Evolutionary conservation across 495 filamentous ascomycete species (phyloP).

Genomic region (Penicillium samsonianum): DNA sequence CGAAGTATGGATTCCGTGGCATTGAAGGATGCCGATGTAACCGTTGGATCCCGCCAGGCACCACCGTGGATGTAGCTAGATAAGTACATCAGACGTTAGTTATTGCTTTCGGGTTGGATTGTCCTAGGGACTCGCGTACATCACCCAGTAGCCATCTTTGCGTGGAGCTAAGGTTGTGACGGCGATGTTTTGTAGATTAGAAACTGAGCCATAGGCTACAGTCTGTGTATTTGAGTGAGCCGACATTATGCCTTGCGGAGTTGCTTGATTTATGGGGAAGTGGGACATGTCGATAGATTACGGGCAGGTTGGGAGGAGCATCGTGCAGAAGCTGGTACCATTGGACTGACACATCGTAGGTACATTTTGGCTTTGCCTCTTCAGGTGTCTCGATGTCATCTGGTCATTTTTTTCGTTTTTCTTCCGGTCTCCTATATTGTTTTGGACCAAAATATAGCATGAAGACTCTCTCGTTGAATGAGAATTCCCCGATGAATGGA

Average conservation of each 20-base stretch:
- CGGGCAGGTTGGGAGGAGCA: not conserved
- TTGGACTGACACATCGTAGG: not conserved
- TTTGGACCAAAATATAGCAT: not conserved
- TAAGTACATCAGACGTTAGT: not conserved
- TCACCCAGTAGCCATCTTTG: constrained; percentile 46
- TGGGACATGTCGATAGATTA: constrained; percentile 13
- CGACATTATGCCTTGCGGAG: constrained; percentile 14
- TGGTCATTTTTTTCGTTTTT: not conserved
- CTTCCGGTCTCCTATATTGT: not conserved
- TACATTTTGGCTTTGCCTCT: not conserved
- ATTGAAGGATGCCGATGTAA: constrained; percentile 53
- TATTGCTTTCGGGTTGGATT: not conserved
- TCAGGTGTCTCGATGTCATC: not conserved
- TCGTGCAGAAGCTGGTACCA: not conserved
- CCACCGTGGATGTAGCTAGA: constrained; percentile 81
- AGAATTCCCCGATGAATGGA: not conserved
- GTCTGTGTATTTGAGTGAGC: constrained; percentile 22
- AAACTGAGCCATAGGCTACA: constrained; percentile 33
- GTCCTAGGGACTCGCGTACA: constrained; percentile 32
- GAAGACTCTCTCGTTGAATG: not conserved
- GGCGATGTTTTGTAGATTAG: constrained; percentile 36
- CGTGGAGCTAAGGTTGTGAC: constrained; percentile 28
- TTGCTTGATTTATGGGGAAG: constrained; percentile 14
- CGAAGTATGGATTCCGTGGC: constrained; percentile 49
- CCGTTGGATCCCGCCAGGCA: constrained; percentile 78